phyloP scores from a whole-genome alignment of 2,329 filamentous ascomycete species.

The Aspergillus sp. region DNA sequence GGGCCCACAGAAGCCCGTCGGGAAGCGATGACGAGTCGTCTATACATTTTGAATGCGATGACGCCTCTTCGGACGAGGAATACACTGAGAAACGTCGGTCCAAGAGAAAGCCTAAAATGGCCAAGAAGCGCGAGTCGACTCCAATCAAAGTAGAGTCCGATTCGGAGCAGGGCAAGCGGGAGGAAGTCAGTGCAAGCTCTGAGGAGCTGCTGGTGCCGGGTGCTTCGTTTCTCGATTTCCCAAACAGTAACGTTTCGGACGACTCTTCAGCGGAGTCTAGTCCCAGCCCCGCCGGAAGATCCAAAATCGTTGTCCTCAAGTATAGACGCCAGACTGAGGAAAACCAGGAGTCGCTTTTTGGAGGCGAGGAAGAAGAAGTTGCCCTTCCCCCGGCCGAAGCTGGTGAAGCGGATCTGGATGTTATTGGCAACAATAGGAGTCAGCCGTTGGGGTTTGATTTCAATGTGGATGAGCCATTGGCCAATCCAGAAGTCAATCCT shows the following conservation, averaged over 20 bases:
- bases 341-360: neutral
- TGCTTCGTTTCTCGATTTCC: slow-evolving; percentile 18
- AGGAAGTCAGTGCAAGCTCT: neutral
- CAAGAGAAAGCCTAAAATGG: neutral
- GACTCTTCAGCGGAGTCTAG: neutral
- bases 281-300: neutral
- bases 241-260: slow-evolving; percentile 5
- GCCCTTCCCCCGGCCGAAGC: neutral
- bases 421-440: neutral
- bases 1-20: no score
- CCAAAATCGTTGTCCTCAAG: slow-evolving; percentile 17
- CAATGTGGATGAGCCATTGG: neutral
- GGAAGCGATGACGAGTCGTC: neutral
- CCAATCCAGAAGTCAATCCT: neutral
- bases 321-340: neutral
- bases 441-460: neutral
- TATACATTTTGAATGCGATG: neutral
- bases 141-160: slow-evolving; percentile 11
- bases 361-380: neutral
- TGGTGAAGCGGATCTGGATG: neutral
- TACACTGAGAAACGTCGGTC: neutral
- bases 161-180: slow-evolving; percentile 6
- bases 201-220: slow-evolving; percentile 16
- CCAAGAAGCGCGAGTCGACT: neutral
- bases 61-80: slow-evolving; percentile 9